Evolutionary conservation across 2,329 filamentous ascomycete genomes (phyloP).

Genomic region (Fusarium irregulare): DNA sequence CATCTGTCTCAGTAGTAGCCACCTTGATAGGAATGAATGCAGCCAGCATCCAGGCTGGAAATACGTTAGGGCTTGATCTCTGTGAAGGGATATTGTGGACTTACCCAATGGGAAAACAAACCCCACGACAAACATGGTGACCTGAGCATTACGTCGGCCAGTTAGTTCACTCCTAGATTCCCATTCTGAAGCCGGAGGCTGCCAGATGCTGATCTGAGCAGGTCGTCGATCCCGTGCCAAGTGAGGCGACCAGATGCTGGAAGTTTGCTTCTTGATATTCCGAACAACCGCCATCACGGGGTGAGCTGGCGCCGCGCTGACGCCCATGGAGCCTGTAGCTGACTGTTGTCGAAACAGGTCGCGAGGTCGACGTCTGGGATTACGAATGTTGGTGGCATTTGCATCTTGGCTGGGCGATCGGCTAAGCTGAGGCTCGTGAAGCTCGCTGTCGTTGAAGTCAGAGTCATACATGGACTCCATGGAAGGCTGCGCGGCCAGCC

Average conservation of each 20-base stretch:
- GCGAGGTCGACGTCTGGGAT: conserved; percentile 57
- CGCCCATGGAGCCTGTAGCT: conserved; percentile 57
- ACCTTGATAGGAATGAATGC: conserved; percentile 78
- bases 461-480: conserved; percentile 59
- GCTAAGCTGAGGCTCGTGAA: conserved; percentile 58
- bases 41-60: conserved; percentile 80
- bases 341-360: conserved; percentile 46
- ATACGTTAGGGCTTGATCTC: conserved; percentile 28
- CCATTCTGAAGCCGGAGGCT: conserved; percentile 77
- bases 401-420: conserved; percentile 64
- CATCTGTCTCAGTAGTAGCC: conserved; percentile 63
- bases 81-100: conserved; percentile 41
- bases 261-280: conserved; percentile 60
- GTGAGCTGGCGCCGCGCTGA: conserved; percentile 51
- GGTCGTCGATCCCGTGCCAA: conserved; percentile 72
- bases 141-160: conserved; percentile 77
- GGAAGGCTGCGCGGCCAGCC: conserved; percentile 58
- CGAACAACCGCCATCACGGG: conserved; percentile 45
- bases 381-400: conserved; percentile 59
- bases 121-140: conserved; percentile 78
- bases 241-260: conserved; percentile 80
- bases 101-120: conserved; percentile 81
- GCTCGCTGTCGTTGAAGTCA: conserved; percentile 60
- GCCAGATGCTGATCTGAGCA: conserved; percentile 73
- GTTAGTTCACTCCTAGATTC: conserved; percentile 69